Base-by-base conservation (phyloP, 345 rosid genomes). In the Anacardium occidentale region DNA sequence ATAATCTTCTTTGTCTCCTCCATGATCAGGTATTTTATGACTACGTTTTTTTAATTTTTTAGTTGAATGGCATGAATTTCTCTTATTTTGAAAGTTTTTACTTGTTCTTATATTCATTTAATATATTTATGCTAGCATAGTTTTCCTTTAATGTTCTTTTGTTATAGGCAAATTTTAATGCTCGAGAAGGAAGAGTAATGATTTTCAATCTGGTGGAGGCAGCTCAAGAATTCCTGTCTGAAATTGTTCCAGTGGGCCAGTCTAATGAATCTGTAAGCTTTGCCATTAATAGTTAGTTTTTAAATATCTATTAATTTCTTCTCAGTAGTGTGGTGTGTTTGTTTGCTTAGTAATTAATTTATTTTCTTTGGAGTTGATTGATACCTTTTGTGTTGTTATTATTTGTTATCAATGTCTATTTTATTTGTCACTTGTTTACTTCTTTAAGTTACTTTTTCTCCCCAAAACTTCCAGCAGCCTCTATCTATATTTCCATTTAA, bases 141-240 rank as follows among this genome's bases (percentile, higher is more conserved):
- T 18, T 53, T 54, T 55, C 47, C 50, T 40, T 24, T 51, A 57
- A 14, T 64, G 57, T 50, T 61, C n/a, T 50, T 62, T 70, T 64
- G 18, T 29, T 75, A n/a, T 77, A 94, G 98, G 97, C 97, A 68
- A 94, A 66, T 78, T 80, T 80, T 50, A 90, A 92, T 87, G 85
- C 98, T 21, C 91, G 97, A 37, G 97, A 91, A 83, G 98, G 97
- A 57, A 87, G 97, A 45, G 98, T 94, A 22, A 94, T 94, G 98
- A 90, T 94, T 81, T 92, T 77, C 78, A 94, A 92, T 85, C 81
- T 94, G 81, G 98, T 94, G 75, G 98, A 91, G 81, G 97, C 97
- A 77, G 97, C 97, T 71, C 98, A 94, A 83, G 98, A 94, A 78
- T 94, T 94, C 81, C 83, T 94, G 58, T 90, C 97, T 51, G 97